Evolutionary conservation across 352 stramenopile genomes (phyloP).

Genomic region (Phytophthora brassicae): DNA sequence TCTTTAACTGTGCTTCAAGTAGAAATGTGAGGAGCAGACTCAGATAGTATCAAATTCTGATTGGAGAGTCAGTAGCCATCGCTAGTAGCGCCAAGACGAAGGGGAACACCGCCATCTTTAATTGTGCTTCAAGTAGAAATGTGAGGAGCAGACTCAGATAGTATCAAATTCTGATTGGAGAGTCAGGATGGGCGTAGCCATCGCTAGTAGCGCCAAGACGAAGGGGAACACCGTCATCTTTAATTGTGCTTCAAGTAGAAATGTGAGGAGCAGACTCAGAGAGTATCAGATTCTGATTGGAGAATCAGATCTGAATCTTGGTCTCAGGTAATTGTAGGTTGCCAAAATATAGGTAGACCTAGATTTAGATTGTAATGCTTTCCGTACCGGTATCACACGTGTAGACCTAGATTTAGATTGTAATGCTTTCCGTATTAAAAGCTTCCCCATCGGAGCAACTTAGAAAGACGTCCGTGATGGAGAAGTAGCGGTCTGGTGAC

Average conservation of each 20-base stretch:
- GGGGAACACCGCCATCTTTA: conserved; percentile 7
- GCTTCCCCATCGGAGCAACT: conserved; percentile 6
- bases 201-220: conserved; percentile 15
- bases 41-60: not conserved
- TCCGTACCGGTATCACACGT: too few relatives aligned
- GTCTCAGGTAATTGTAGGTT: too few relatives aligned
- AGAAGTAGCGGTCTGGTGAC: conserved; percentile 13
- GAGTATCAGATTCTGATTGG: too few relatives aligned
- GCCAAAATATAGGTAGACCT: too few relatives aligned
- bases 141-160: not conserved
- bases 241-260: conserved; percentile 11
- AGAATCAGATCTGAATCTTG: too few relatives aligned
- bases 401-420: too few relatives aligned
- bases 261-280: not conserved
- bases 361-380: too few relatives aligned
- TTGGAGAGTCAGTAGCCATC: too few relatives aligned
- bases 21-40: not conserved
- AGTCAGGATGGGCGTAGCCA: not conserved
- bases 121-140: conserved; percentile 12
- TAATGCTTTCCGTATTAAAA: not conserved
- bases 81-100: conserved; percentile 18
- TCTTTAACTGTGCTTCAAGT: conserved; percentile 13
- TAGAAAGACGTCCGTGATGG: conserved; percentile 10
- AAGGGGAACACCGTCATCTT: conserved; percentile 11
- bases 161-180: too few relatives aligned